Conservation (phyloP, 768 basidiomycete genomes). For the Leccinellum luteum region DNA sequence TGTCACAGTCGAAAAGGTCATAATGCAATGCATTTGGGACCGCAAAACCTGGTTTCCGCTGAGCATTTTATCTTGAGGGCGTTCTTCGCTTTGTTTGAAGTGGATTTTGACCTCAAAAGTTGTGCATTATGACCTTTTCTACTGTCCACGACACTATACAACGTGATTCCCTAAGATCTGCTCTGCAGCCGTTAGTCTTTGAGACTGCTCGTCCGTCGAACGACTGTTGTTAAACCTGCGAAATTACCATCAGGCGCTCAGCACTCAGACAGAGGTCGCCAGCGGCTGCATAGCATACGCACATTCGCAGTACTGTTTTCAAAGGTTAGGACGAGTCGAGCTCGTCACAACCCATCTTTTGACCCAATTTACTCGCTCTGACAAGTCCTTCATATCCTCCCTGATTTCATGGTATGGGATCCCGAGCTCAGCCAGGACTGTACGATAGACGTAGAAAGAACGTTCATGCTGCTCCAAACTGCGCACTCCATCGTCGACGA, state of each 20-base stretch:
- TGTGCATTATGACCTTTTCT: slow-evolving; percentile 29
- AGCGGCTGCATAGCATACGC: not conserved
- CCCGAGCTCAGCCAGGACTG: slow-evolving; percentile 38
- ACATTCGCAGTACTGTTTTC: not conserved
- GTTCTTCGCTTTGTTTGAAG: slow-evolving; percentile 7
- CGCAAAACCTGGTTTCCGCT: slow-evolving; percentile 13
- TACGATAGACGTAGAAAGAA: slow-evolving; percentile 39
- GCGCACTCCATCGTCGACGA: slow-evolving; percentile 62
- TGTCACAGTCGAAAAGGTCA: slow-evolving; percentile 18
- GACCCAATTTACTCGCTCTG: slow-evolving; percentile 23
- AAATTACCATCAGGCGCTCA: not conserved
- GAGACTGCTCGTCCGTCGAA: not conserved
- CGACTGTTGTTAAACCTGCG: not conserved
- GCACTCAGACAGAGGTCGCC: not conserved
- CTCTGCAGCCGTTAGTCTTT: slow-evolving; percentile 7
- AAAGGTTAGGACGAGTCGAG: slow-evolving; percentile 5
- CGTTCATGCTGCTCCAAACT: slow-evolving; percentile 47
- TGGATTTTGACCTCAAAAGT: slow-evolving; percentile 21
- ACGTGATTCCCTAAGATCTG: not conserved
- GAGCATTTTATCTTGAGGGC: slow-evolving; percentile 2
- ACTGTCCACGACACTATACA: slow-evolving; percentile 4
- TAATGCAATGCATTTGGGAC: slow-evolving; percentile 28
- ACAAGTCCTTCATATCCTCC: slow-evolving; percentile 39
- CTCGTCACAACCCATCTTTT: slow-evolving; percentile 12
- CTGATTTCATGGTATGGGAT: slow-evolving; percentile 49